Base-by-base conservation (phyloP, 2,329 filamentous ascomycete genomes). In the Lachnellula willkommii region DNA sequence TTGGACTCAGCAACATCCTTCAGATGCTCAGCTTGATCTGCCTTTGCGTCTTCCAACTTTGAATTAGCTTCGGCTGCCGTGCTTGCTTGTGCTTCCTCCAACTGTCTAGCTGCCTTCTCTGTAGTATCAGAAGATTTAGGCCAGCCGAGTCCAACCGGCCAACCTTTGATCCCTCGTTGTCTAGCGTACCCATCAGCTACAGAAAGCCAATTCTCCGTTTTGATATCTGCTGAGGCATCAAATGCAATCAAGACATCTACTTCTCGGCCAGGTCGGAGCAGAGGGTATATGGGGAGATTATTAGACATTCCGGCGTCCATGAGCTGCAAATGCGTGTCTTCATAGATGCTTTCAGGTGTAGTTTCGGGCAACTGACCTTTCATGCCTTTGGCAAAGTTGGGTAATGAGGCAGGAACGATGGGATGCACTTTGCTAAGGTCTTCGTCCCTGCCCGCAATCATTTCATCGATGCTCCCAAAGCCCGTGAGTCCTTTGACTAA, bases 221-320 rank as follows among this genome's bases (percentile, higher is more conserved):
- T 90, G 57, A 96, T 89, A 65, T 99, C 94, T 20, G 68, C 92
- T 1, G 90, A 95, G 3, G 91, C 91, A 70, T 99, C 94, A 70
- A 99, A 99, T 3, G 92, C 90, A 47, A 99, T 82, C 47, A 97
- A 77, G 45, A 99, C 80, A 65, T 99, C 94, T 5, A 99, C 87
- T 55, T 95, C 82, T 37, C 94, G 82, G 2, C 92, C 93, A 0
- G 90, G 90, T 11, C 94, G 85, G 17, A 99, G 83, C 3, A 97
- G 80, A 0, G 94, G 94, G 69, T 99, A 99, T 43, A 97, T 92
- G 1, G 94, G 94, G 8, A 99, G 78, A 68, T 99, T 99, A 70
- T 99, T 97, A 62, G 89, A 95, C 94, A 99, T 99, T 50, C 94
- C 94, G 1, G 94, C 92, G 71, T 99, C 94, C 92, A 96, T 97